Conservation (phyloP, 495 filamentous ascomycete species). For the Hypoxylon lienhwacheense region DNA sequence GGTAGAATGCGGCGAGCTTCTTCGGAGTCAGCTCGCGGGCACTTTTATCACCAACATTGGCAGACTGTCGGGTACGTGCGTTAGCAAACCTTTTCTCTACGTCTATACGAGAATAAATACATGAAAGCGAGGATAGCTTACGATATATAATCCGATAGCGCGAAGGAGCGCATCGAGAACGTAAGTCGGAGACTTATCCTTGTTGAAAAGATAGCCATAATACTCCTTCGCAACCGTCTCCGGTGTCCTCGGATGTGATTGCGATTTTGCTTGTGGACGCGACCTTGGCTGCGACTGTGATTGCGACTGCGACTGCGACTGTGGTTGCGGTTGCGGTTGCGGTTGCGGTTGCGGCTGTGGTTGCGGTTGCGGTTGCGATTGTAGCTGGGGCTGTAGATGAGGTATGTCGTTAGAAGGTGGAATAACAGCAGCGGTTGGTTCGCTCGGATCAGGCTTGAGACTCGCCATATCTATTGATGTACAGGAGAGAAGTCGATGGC, state of each 20-base stretch:
- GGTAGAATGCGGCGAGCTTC: conserved; percentile 89
- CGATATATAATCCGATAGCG: conserved; percentile 79
- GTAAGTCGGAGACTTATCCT: conserved; percentile 75
- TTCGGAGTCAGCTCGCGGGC: conserved; percentile 69
- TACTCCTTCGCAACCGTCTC: conserved; percentile 46
- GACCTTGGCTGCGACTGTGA: conserved; percentile 11
- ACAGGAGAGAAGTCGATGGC: conserved; percentile 3
- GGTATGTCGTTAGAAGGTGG: conserved; percentile 18
- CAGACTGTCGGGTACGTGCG: conserved; percentile 46
- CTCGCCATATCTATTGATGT: conserved; percentile 30
- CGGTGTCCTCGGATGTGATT: conserved; percentile 10
- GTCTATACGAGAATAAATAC: conserved; percentile 2
- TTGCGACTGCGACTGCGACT: conserved; percentile 20
- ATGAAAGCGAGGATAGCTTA: conserved; percentile 48
- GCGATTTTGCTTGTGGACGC: too few relatives aligned
- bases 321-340: conserved; percentile 15
- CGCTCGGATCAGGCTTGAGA: conserved; percentile 17
- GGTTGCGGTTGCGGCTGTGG: conserved; percentile 10
- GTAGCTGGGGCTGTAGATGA: conserved; percentile 9
- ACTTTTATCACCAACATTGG: conserved; percentile 66
- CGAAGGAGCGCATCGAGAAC: conserved; percentile 75
- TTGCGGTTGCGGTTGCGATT: conserved; percentile 2
- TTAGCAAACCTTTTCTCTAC: conserved; percentile 8
- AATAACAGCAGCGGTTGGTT: conserved; percentile 18
- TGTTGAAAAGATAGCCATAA: conserved; percentile 84